Base-by-base conservation (phyloP, 331 rosid genomes). In the Quercus phellos region DNA sequence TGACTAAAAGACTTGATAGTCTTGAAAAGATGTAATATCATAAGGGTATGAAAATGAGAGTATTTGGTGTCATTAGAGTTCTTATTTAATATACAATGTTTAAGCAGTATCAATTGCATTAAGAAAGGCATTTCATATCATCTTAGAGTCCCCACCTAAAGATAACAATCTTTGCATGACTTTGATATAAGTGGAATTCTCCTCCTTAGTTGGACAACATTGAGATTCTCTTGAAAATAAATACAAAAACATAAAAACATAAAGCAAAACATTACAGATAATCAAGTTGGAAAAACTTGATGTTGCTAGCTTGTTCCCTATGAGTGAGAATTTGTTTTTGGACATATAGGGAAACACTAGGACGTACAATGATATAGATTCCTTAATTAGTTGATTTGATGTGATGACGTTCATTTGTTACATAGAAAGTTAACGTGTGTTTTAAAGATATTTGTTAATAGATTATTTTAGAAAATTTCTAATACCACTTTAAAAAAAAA, bases 71-170 rank as follows among this genome's bases (percentile, higher is more conserved):
- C 43, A 54, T 69, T 60, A 59, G 77, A 72, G 71, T 24, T 66
- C 80, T 55, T 56, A 72, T 79, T 46, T 76, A 73, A 14, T 51
- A 66, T 77, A 19, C 73, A 50, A 22, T 32, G 24, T 63, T 73
- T 51, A 70, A 55, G 43, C 30, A 59, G 64, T 51, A 38, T 64
- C 50, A 24, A 70, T 42, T 79, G 74, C 60, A 74, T 84, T 17
- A 34, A 77, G 53, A 68, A 77, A 21, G 30, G 4, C 67, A 72
- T 63, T 42, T 18, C 21, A 12, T 77, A 68, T 63, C 29, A 29
- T 75, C 70, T 21, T 18, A 68, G 72, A 68, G 72, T 54, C 76
- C 80, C 72, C 74, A 72, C 77, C 77, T 46, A n/a, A 79, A 75
- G 71, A 78, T 78, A 51, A 22, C 13, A 27, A 72, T 75, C 74